Conservation (phyloP, 2,329 filamentous ascomycete genomes). For the Furcasterigmium furcatum region DNA sequence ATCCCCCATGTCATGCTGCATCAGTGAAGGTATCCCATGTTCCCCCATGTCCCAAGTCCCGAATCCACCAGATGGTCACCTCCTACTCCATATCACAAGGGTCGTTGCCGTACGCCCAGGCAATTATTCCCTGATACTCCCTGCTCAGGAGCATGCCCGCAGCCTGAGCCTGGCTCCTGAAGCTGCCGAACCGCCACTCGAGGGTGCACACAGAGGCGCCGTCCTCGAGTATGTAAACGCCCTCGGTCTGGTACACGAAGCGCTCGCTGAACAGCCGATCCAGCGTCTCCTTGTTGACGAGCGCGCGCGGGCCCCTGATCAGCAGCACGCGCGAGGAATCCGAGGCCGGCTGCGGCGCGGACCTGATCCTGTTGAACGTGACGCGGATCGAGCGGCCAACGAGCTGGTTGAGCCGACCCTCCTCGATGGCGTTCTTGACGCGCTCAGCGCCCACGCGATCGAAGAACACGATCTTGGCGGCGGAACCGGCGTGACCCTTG, state of each 20-base stretch:
- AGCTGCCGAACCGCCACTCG: conserved; percentile 7
- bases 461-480: conserved; percentile 6
- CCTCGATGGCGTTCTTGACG: neutral
- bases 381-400: neutral
- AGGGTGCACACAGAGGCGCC: neutral
- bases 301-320: neutral
- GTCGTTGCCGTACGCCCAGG: neutral
- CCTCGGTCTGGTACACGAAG: conserved; percentile 2
- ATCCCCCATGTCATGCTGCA: too few species aligned
- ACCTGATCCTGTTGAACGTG: conserved; percentile 3
- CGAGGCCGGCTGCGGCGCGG: neutral
- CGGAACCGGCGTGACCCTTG: neutral
- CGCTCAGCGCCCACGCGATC: neutral
- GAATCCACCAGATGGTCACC: too few species aligned
- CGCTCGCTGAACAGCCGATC: neutral
- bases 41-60: too few species aligned
- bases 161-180: neutral
- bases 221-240: neutral
- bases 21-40: too few species aligned
- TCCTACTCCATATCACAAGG: neutral
- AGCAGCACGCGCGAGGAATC: conserved; percentile 1
- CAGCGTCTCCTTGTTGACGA: neutral
- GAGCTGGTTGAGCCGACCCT: neutral
- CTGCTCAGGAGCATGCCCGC: neutral
- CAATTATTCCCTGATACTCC: neutral